These are phyloP conservation scores for Porcisia hertigi DNA, from an alignment of 208 protist genomes.

Conservation along the genomic window DNA sequence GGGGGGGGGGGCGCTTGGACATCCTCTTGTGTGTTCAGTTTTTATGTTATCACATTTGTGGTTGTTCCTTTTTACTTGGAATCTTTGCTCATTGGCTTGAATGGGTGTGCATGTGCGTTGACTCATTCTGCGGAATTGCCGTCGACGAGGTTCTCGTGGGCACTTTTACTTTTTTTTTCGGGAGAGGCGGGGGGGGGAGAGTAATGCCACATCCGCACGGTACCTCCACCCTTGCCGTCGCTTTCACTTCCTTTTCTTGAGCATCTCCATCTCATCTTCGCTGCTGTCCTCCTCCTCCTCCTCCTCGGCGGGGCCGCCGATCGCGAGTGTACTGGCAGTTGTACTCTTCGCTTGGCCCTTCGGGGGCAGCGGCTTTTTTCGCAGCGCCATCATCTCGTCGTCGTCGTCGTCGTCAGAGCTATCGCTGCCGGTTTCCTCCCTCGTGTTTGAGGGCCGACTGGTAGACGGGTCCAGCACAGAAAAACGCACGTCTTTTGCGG, in stretches of 20 bases:
- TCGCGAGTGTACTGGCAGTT: not conserved
- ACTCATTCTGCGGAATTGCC: too few relatives aligned
- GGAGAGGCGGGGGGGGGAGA: too few relatives aligned
- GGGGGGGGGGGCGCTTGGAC: too few relatives aligned
- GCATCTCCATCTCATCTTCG: slow-evolving; percentile 52
- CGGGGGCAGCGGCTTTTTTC: slow-evolving; percentile 2
- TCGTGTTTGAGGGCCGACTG: not conserved
- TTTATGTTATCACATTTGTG: too few relatives aligned
- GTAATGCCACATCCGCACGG: too few relatives aligned
- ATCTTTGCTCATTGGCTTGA: too few relatives aligned
- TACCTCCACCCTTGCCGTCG: not conserved
- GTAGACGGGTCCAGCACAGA: slow-evolving; percentile 8
- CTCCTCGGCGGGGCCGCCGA: not conserved
- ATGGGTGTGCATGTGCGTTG: too few relatives aligned
- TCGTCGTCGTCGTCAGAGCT: slow-evolving; percentile 18
- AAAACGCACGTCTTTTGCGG: slow-evolving; percentile 9
- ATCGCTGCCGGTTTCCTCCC: slow-evolving; percentile 9
- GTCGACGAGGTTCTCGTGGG: too few relatives aligned
- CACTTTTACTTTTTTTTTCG: too few relatives aligned
- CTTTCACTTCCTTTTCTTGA: slow-evolving; percentile 21
- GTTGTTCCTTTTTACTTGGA: too few relatives aligned
- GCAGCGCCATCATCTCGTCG: slow-evolving; percentile 40
- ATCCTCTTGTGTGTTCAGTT: too few relatives aligned
- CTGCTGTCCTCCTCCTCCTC: slow-evolving; percentile 39
- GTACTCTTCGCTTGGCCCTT: not conserved